Evolutionary conservation across 495 filamentous ascomycete genomes (phyloP).

Genomic region (Glutinoglossum americanum): DNA sequence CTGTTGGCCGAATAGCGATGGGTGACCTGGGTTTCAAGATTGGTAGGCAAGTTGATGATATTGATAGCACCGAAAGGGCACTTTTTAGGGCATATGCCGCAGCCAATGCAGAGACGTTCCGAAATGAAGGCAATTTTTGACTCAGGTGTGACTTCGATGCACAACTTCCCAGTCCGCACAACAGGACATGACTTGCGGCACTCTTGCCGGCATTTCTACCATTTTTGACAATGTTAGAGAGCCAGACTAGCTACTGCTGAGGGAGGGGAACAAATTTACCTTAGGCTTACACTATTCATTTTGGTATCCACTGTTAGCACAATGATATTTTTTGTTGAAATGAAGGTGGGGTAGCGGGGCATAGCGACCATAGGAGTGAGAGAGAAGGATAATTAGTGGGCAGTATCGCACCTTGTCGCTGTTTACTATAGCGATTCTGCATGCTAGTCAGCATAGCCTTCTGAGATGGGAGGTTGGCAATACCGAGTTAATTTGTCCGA

Average conservation of each 20-base stretch:
- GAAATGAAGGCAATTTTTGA: conserved; percentile 98
- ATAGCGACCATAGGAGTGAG: conserved; percentile 1
- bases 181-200: conserved; percentile 99
- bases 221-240: background rate
- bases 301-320: background rate
- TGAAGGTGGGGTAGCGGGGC: conserved; percentile 6
- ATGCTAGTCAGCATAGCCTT: conserved; percentile 14
- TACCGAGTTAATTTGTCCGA: conserved; percentile 75
- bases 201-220: conserved; percentile 84
- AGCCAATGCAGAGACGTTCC: conserved; percentile 85
- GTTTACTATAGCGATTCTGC: conserved; percentile 92
- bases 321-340: background rate
- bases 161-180: conserved; percentile 90
- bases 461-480: conserved; percentile 6
- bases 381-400: background rate
- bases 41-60: conserved; percentile 98
- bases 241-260: conserved; percentile 1
- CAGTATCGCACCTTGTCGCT: conserved; percentile 61
- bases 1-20: conserved; percentile 98
- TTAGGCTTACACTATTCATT: conserved; percentile 82
- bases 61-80: conserved; percentile 98
- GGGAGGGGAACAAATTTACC: conserved; percentile 24
- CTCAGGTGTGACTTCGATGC: conserved; percentile 74
- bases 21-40: conserved; percentile 90
- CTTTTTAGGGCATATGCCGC: conserved; percentile 97